Percentiles rank a stretch among this genome's conserved stretches.
phyloP scores from a whole-genome alignment of 2,329 filamentous ascomycete genomes.

The Claviceps sorghi region DNA sequence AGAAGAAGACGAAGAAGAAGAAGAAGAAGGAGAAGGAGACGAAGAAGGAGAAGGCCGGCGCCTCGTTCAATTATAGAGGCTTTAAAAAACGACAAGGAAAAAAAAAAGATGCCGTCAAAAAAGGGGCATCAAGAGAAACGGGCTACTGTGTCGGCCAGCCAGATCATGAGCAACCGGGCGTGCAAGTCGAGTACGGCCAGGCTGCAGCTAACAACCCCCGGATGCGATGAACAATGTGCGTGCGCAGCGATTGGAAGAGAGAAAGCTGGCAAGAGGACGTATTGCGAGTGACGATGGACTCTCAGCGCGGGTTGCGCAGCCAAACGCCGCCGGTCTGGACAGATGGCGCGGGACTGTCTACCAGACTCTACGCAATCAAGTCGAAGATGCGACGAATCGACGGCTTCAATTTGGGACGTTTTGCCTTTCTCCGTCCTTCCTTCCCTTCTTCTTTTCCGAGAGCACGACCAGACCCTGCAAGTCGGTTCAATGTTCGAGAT shows the following conservation, averaged over 20 bases:
- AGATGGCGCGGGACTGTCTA: not conserved
- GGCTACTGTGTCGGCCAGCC: not conserved
- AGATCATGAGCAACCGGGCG: not conserved
- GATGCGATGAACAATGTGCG: not conserved
- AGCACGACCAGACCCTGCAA: not conserved
- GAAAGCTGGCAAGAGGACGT: not conserved
- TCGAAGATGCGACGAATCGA: too few relatives aligned
- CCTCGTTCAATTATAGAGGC: constrained; percentile 2
- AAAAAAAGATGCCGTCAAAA: not conserved
- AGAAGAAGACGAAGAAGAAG: too few relatives aligned
- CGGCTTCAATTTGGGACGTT: not conserved
- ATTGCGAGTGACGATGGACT: not conserved
- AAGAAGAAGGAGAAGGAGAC: too few relatives aligned
- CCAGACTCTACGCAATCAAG: too few relatives aligned
- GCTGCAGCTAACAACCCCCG: not conserved
- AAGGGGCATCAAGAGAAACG: not conserved
- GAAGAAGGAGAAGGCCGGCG: constrained; percentile 4
- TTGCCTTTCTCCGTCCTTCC: not conserved
- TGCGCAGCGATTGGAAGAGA: not conserved
- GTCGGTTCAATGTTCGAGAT: not conserved
- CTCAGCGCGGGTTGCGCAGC: not conserved
- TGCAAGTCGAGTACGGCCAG: not conserved
- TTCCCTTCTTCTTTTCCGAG: not conserved
- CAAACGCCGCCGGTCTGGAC: not conserved
- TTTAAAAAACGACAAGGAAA: not conserved